Evolutionary conservation across 2,329 filamentous ascomycete genomes (phyloP), one percentile per base, ranked within the genome.

Genomic region (Pseudogymnoascus sp.): DNA sequence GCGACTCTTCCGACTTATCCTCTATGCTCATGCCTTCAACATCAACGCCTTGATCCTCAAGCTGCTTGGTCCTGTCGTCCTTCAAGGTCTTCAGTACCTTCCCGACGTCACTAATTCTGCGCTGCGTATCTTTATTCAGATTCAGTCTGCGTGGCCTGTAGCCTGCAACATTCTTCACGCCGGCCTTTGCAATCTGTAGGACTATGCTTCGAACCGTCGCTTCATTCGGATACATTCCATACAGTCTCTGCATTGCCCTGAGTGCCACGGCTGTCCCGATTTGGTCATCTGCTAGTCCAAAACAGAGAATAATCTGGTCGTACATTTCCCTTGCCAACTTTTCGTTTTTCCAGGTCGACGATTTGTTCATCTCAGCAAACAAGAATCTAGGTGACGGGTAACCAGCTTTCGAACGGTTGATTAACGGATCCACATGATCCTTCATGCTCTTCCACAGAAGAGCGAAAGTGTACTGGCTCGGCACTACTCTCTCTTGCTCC

Each of bases 231-330:
- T 74, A 75, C 60, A 77, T 74, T 34, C 74, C 72, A 63, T 82
- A 83, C 4, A 69, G 67, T 16, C 74, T 66, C 59, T 75, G 74
- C 69, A 84, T 69, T 1, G 77, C 76, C 61, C 77, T 74, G 11
- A 84, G 71, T 1, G 80, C 80, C 34, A 83, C 77, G 21, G 83
- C 72, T 3, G 77, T 79, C 34, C 80, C 82, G 2, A 75, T 66
- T 12, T 79, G 72, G 66, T 84, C 82, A 59, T 78, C 75, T 1
- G 75, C 76, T 6, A 81, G 71, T 64, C 79, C 80, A 69, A 84
- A 82, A 67, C 77, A 79, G 34, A 78, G 75, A 28, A 82, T 76
- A 56, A 84, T 80, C 63, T 79, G 76, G 65, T 82, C 76, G 65
- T 84, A 83, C 2, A 84, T 68, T 4, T 80, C 78, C 63, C 74